A percentile compares a stretch with the other conserved stretches of the same genome.
phyloP scores from a whole-genome alignment of 2,329 filamentous ascomycete species.

The Fusarium sp. region DNA sequence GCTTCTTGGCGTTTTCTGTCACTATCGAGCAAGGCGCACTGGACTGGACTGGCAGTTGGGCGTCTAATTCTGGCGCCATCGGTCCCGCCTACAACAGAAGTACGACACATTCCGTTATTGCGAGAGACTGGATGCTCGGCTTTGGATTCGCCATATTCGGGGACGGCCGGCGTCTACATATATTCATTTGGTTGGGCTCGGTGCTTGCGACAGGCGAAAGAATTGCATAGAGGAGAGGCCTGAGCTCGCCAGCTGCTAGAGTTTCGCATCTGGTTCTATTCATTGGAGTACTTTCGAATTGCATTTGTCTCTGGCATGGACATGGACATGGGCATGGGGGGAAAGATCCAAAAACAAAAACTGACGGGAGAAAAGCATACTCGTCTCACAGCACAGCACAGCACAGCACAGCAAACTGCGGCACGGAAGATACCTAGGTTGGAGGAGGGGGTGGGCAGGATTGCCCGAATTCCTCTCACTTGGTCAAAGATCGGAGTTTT shows the following conservation, averaged over 20 bases:
- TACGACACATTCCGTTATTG: constrained; percentile 2
- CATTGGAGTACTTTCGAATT: neutral
- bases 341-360: neutral
- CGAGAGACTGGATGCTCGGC: constrained; percentile 2
- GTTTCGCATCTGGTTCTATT: neutral
- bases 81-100: constrained; percentile 5
- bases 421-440: constrained; percentile 8
- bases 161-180: neutral
- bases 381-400: neutral
- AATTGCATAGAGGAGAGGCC: neutral
- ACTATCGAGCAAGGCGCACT: constrained; percentile 18
- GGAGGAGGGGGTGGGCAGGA: neutral
- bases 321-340: neutral
- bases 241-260: neutral
- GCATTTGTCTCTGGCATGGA: neutral
- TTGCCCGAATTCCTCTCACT: constrained; percentile 15
- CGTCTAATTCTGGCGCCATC: constrained; percentile 13
- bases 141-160: neutral
- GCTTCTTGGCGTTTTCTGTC: constrained; percentile 1
- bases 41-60: neutral
- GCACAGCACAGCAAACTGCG: neutral
- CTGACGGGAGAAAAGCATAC: neutral
- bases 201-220: neutral
- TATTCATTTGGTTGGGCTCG: neutral
- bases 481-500: constrained; percentile 34